These are phyloP conservation scores for Sesbania bispinosa DNA, from an alignment of 306 rosid species.

Conservation along the genomic window DNA sequence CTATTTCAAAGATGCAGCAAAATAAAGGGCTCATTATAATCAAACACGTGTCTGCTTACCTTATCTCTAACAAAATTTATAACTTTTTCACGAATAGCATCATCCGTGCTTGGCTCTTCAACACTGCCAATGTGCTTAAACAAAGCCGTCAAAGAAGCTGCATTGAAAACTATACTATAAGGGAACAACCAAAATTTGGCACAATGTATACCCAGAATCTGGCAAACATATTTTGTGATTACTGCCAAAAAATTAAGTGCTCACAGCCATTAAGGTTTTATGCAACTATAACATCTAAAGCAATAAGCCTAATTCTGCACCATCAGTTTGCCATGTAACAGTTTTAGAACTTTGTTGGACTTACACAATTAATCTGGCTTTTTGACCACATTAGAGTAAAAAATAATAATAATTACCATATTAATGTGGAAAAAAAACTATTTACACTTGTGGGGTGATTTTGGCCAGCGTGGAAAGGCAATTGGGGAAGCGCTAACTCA, in stretches of 20 bases:
- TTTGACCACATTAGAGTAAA: too few species aligned
- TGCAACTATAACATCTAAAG: background rate
- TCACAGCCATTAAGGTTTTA: background rate
- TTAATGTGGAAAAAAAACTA: too few species aligned
- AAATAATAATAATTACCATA: too few species aligned
- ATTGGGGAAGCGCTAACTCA: too few species aligned
- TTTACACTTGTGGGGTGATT: too few species aligned
- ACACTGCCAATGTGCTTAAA: slow-evolving; percentile 86
- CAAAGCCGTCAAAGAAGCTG: slow-evolving; percentile 90
- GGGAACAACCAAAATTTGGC: slow-evolving; percentile 18
- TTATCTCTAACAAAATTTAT: slow-evolving; percentile 85
- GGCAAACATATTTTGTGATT: background rate
- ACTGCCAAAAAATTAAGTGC: background rate
- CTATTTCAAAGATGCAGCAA: background rate
- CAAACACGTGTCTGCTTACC: slow-evolving; percentile 39
- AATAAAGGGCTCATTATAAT: slow-evolving; percentile 2
- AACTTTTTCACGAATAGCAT: slow-evolving; percentile 80
- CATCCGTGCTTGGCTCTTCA: slow-evolving; percentile 77
- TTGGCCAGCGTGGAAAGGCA: too few species aligned
- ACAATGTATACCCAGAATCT: background rate
- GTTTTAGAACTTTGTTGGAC: slow-evolving; percentile 17
- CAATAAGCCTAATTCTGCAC: background rate
- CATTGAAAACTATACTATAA: slow-evolving; percentile 39
- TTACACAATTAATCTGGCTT: background rate
- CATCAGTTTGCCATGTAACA: background rate